Evolutionary conservation across 2,329 filamentous ascomycete genomes (phyloP), one percentile per base, ranked within the genome.

Genomic region (Ciborinia camelliae): DNA sequence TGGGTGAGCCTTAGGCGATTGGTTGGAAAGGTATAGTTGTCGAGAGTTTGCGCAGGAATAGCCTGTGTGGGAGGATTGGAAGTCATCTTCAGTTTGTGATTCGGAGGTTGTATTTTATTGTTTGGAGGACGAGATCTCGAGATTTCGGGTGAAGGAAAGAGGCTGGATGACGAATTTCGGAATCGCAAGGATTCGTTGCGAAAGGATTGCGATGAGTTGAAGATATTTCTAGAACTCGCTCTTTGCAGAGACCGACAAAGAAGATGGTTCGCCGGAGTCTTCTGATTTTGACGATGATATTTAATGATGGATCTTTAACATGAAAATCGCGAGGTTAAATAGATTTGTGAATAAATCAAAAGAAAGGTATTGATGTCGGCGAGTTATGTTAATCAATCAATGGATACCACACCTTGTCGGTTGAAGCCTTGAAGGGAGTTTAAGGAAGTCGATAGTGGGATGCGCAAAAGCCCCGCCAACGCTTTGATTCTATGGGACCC

Each of bases 1-100:
- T 87, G 81, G 51, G 79, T 79, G 68, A 80, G 81, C 75, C 82
- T 81, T 59, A 90, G 80, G 28, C 87, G 81, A 70, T 84, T 79
- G 28, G 80, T 79, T 12, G 88, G 88, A 71, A 90, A 90, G 35
- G 59, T 68, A 41, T 90, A 90, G 71, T 77, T 69, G 39, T 67
- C 62, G 32, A 68, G 60, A 18, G 71, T 71, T 63, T 72, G 71
- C 62, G 62, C 55, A 30, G 70, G 61, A 54, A 66, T 65, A 62
- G 65, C 62, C 47, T 65, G 66, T 9, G 51, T 23, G 12, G 67
- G 60, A n/a, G 60, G 30, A 47, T 62, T 64, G 8, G 68, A 62
- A 37, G 68, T 61, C 70, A 71, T 71, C 48, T 28, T 45, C 5
- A n/a, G 18, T 57, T 28, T 5, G 28, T 37, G 39, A 37, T 35